Conservation (phyloP, 495 filamentous ascomycete species). For the Lichina pygmaea region DNA sequence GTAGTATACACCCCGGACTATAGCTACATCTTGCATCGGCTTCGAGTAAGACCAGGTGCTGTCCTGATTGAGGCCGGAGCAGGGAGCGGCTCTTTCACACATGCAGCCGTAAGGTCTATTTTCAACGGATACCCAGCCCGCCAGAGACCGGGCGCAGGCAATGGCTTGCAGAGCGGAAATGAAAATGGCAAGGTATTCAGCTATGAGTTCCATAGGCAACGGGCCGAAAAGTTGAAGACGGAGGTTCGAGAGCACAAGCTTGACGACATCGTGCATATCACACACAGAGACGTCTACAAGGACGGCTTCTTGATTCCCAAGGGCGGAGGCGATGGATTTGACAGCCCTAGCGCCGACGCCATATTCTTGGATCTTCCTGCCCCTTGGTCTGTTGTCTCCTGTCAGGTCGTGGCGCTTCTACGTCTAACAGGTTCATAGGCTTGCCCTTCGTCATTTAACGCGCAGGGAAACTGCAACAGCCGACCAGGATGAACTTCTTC, state of each 20-base stretch:
- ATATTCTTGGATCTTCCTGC: slow-evolving; percentile 86
- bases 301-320: slow-evolving; percentile 42
- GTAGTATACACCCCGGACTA: slow-evolving; percentile 97
- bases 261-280: slow-evolving; percentile 44
- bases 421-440: slow-evolving; percentile 10
- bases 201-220: slow-evolving; percentile 71
- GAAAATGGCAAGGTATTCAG: slow-evolving; percentile 59
- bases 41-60: slow-evolving; percentile 56
- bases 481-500: neutral
- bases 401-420: neutral
- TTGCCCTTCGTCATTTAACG: slow-evolving; percentile 62
- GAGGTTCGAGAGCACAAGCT: slow-evolving; percentile 58
- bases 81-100: slow-evolving; percentile 85
- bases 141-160: neutral
- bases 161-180: slow-evolving; percentile 8
- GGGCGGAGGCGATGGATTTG: slow-evolving; percentile 13
- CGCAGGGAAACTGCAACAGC: slow-evolving; percentile 17
- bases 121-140: slow-evolving; percentile 48
- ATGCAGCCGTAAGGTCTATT: slow-evolving; percentile 64
- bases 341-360: slow-evolving; percentile 40
- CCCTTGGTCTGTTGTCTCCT: slow-evolving; percentile 26
- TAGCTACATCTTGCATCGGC: slow-evolving; percentile 74
- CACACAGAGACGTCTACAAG: slow-evolving; percentile 74
- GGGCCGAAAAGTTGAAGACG: slow-evolving; percentile 38
- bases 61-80: slow-evolving; percentile 79